Conservation (phyloP, 2,329 filamentous ascomycete species). For the Ophiostoma piceae region DNA sequence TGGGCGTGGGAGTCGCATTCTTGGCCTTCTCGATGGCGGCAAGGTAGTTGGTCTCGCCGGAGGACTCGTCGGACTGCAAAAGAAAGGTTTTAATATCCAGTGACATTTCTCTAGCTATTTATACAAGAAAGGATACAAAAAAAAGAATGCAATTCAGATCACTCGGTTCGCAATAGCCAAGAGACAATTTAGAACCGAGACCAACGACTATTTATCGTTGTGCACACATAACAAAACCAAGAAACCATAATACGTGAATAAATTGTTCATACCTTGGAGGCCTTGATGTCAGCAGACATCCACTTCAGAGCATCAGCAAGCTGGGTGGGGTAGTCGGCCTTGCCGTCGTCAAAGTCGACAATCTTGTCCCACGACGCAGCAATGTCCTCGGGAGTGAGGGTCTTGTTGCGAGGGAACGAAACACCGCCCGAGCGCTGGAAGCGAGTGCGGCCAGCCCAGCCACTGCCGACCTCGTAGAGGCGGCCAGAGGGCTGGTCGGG, state of each 20-base stretch:
- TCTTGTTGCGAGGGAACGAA: slow-evolving; percentile 82
- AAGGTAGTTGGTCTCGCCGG: slow-evolving; percentile 52
- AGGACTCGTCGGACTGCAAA: slow-evolving; percentile 29
- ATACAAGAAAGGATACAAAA: slow-evolving; percentile 22
- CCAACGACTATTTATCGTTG: slow-evolving; percentile 7
- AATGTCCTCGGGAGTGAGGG: slow-evolving; percentile 80
- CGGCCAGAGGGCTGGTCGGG: slow-evolving; percentile 78
- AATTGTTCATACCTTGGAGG: slow-evolving; percentile 46
- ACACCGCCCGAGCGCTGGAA: slow-evolving; percentile 91
- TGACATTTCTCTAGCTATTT: slow-evolving; percentile 23
- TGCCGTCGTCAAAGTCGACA: slow-evolving; percentile 78
- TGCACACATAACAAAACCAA: background rate
- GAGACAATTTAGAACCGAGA: background rate
- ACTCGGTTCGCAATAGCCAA: background rate
- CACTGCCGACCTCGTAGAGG: slow-evolving; percentile 90
- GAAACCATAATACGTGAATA: slow-evolving; percentile 14
- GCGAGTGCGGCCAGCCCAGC: slow-evolving; percentile 85
- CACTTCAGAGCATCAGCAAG: slow-evolving; percentile 71
- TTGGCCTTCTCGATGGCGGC: slow-evolving; percentile 71
- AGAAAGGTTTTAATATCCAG: slow-evolving; percentile 28
- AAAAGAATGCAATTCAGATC: background rate
- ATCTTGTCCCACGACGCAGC: slow-evolving; percentile 71
- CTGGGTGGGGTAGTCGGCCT: slow-evolving; percentile 80
- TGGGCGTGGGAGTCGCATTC: slow-evolving; percentile 62
- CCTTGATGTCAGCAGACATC: slow-evolving; percentile 63